Conservation (phyloP, 2,329 filamentous ascomycete species). For the Beauveria varroae region DNA sequence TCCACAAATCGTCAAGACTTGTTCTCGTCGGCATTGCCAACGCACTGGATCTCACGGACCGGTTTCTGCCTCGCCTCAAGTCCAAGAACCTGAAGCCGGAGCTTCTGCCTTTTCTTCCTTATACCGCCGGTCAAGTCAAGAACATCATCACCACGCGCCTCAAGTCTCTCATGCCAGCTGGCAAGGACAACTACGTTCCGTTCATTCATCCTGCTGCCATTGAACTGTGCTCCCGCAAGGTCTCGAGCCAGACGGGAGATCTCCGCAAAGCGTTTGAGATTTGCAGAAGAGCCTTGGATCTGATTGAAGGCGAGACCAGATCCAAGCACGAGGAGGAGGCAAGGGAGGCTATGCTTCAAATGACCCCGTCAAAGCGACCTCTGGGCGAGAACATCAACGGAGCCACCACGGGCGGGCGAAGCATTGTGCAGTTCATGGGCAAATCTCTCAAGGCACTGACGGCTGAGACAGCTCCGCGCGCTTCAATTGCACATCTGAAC, state of each 20-base stretch:
- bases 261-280: conserved; percentile 94
- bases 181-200: conserved; percentile 58
- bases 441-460: conserved; percentile 57
- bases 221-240: conserved; percentile 88
- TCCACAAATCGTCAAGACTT: conserved; percentile 71
- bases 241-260: conserved; percentile 89
- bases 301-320: conserved; percentile 78
- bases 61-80: conserved; percentile 88
- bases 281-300: conserved; percentile 78
- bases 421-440: conserved; percentile 40
- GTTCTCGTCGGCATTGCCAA: conserved; percentile 91
- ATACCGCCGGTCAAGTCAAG: conserved; percentile 80
- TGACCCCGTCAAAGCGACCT: conserved; percentile 66
- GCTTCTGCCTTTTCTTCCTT: conserved; percentile 86
- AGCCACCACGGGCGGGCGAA: conserved; percentile 34
- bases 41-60: conserved; percentile 88
- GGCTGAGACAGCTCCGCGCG: conserved; percentile 73
- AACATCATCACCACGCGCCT: conserved; percentile 79
- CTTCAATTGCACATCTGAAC: conserved; percentile 84
- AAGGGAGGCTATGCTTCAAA: conserved; percentile 47
- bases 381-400: conserved; percentile 75
- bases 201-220: conserved; percentile 93
- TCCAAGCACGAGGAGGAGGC: conserved; percentile 60
- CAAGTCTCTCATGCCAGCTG: conserved; percentile 59
- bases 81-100: conserved; percentile 85